A percentile compares a stretch with the other conserved stretches of the same genome.
Conservation (phyloP, 148 eudicot genomes). For the Limonium bicolor region DNA sequence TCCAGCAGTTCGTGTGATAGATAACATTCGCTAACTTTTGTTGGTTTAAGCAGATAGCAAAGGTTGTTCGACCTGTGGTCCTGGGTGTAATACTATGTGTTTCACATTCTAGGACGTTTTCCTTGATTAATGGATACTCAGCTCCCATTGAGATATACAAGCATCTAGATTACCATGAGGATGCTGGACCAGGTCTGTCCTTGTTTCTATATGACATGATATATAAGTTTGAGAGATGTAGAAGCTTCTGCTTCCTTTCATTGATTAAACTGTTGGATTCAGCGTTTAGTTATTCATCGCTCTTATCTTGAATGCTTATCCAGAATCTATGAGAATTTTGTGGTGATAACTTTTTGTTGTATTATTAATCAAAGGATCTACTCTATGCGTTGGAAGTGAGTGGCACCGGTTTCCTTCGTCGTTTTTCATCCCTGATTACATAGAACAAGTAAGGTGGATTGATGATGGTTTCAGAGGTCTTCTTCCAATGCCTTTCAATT, state of each 20-base stretch:
- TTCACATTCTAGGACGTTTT: constrained; percentile 88
- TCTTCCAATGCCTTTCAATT: constrained; percentile 84
- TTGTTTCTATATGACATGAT: neutral
- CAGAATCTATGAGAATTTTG: too few relatives aligned
- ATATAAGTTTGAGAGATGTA: too few relatives aligned
- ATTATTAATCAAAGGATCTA: constrained; percentile 89
- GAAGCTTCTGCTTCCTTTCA: too few relatives aligned
- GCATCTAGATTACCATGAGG: constrained; percentile 87
- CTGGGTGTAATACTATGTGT: constrained; percentile 64
- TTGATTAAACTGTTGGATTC: too few relatives aligned
- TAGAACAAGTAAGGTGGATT: constrained; percentile 76
- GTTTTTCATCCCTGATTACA: constrained; percentile 82
- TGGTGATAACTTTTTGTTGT: too few relatives aligned
- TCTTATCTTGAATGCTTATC: too few relatives aligned
- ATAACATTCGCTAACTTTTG: too few relatives aligned
- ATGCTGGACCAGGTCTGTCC: constrained; percentile 52
- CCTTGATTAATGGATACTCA: constrained; percentile 82
- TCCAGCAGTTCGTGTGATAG: too few relatives aligned
- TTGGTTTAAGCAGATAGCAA: constrained; percentile 45
- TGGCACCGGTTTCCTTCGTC: constrained; percentile 98
- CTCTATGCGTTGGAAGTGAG: constrained; percentile 92
- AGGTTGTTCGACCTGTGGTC: constrained; percentile 51
- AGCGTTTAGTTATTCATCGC: too few relatives aligned
- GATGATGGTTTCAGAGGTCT: constrained; percentile 97
- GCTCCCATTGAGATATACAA: constrained; percentile 95